These are phyloP conservation scores for Bipolaris bicolor DNA, from an alignment of 2,329 filamentous ascomycete genomes.

Conservation along the genomic window DNA sequence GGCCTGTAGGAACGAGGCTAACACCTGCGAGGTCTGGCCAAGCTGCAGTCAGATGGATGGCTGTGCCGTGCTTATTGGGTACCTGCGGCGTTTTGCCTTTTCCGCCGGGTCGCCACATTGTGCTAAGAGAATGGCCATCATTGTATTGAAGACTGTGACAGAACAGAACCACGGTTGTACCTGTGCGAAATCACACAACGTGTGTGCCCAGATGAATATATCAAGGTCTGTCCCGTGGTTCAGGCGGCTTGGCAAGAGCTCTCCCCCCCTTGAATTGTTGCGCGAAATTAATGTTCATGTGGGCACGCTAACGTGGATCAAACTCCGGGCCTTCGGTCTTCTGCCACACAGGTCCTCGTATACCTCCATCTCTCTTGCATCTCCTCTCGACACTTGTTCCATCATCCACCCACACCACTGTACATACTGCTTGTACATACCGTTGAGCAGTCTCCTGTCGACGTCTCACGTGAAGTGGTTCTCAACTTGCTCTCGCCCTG, in stretches of 20 bases:
- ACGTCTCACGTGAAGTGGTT: not conserved
- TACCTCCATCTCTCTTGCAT: slow-evolving; percentile 1
- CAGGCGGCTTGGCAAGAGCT: slow-evolving; percentile 7
- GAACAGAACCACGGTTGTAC: not conserved
- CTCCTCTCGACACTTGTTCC: not conserved
- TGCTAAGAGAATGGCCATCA: not conserved
- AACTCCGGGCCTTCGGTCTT: slow-evolving; percentile 12
- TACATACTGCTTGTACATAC: not conserved
- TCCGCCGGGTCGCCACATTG: not conserved
- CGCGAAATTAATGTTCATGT: slow-evolving; percentile 14
- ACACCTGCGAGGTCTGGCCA: not conserved
- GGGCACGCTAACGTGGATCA: slow-evolving; percentile 11
- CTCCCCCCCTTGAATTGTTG: slow-evolving; percentile 10
- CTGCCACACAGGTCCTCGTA: slow-evolving; percentile 2
- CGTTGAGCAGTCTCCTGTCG: not conserved
- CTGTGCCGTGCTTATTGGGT: not conserved
- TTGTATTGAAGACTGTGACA: not conserved
- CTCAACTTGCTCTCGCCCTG: not conserved
- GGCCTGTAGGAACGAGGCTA: slow-evolving; percentile 2
- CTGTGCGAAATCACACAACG: not conserved
- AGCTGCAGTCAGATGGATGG: not conserved
- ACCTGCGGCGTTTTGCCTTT: not conserved
- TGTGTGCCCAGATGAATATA: not conserved
- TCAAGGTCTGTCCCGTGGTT: slow-evolving; percentile 5
- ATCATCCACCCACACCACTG: not conserved